Percentiles rank a stretch among this genome's conserved stretches.
phyloP scores from a whole-genome alignment of 768 basidiomycete genomes.

The Hysterangium stoloniferum region DNA sequence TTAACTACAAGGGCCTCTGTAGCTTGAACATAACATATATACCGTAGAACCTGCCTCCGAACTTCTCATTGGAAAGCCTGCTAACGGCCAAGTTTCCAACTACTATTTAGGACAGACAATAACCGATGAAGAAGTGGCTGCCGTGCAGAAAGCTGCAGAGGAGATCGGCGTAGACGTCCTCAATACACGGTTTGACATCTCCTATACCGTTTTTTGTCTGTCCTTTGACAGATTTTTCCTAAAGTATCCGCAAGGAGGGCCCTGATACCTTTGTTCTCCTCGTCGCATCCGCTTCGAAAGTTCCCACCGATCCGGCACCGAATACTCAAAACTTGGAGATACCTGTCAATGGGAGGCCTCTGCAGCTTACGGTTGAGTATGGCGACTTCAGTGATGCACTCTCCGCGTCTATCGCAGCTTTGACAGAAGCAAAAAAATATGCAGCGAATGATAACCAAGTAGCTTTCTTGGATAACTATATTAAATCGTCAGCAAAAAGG shows the following conservation, averaged over 20 bases:
- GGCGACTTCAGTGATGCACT: constrained; percentile 66
- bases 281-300: constrained; percentile 57
- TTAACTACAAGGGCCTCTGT: not conserved
- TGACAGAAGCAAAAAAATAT: constrained; percentile 65
- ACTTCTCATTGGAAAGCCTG: constrained; percentile 74
- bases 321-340: constrained; percentile 34
- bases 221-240: constrained; percentile 1
- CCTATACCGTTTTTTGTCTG: not conserved
- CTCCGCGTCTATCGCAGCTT: constrained; percentile 42
- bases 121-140: constrained; percentile 70
- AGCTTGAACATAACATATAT: constrained; percentile 76
- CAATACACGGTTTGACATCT: constrained; percentile 60
- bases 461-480: constrained; percentile 71
- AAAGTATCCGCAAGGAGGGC: constrained; percentile 65
- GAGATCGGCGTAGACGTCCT: constrained; percentile 65
- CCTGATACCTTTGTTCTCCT: constrained; percentile 57
- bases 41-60: constrained; percentile 52
- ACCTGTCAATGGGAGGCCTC: constrained; percentile 31
- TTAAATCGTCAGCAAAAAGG: constrained; percentile 50
- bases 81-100: constrained; percentile 66
- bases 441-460: constrained; percentile 65
- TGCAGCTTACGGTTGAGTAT: constrained; percentile 57
- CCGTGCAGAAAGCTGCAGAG: constrained; percentile 70
- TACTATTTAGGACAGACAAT: constrained; percentile 76
- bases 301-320: constrained; percentile 19